phyloP scores from a whole-genome alignment of 2,329 filamentous ascomycete species.

The Ceratocystis albifundus region DNA sequence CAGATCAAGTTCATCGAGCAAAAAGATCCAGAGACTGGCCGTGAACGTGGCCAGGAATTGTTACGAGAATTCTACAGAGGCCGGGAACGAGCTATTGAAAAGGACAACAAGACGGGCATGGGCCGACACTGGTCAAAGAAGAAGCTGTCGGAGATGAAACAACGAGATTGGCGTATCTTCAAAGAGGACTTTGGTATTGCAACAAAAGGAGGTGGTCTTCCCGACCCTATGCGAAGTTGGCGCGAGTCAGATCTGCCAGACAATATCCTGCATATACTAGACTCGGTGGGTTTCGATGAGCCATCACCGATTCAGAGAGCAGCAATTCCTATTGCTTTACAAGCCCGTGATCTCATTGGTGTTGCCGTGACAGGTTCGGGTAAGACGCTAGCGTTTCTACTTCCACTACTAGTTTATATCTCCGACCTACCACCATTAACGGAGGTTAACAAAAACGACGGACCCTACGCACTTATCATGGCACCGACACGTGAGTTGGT shows the following conservation, averaged over 20 bases:
- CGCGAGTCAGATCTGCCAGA: conserved; percentile 69
- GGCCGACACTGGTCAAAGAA: conserved; percentile 97
- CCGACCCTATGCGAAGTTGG: conserved; percentile 95
- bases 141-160: conserved; percentile 81
- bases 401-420: conserved; percentile 90
- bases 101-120: conserved; percentile 59
- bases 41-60: conserved; percentile 63
- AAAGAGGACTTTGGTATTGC: conserved; percentile 97
- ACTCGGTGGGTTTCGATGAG: conserved; percentile 78
- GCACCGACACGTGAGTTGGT: conserved; percentile 94
- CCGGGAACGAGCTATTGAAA: conserved; percentile 53
- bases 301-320: conserved; percentile 87
- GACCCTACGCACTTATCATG: conserved; percentile 92
- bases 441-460: conserved; percentile 80
- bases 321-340: conserved; percentile 86
- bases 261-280: conserved; percentile 67
- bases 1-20: conserved; percentile 60
- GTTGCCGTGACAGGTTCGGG: conserved; percentile 96
- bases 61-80: conserved; percentile 67
- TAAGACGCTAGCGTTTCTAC: conserved; percentile 90
- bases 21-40: conserved; percentile 64
- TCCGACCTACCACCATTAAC: conserved; percentile 75
- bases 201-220: conserved; percentile 82
- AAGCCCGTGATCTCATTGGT: conserved; percentile 91
- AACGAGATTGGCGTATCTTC: conserved; percentile 98